phyloP scores from a whole-genome alignment of 805 yeast species.

The Schwanniomyces polymorphus region DNA sequence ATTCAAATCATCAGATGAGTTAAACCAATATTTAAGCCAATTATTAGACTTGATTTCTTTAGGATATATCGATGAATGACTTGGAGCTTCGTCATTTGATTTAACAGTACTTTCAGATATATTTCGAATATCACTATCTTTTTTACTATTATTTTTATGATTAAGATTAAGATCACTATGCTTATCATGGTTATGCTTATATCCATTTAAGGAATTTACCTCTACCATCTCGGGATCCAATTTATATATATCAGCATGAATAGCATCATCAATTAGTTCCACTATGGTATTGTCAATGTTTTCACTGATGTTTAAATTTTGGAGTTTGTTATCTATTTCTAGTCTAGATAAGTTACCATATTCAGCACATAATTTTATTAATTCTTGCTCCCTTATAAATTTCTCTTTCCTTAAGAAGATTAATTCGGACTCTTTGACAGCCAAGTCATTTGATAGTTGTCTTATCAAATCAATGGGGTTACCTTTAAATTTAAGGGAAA shows the following conservation, averaged over 20 bases:
- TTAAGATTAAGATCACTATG: background rate
- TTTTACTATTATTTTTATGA: background rate
- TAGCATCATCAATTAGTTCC: slow-evolving; percentile 30
- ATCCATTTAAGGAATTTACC: background rate
- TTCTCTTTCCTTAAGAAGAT: slow-evolving; percentile 32
- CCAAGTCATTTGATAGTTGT: slow-evolving; percentile 49
- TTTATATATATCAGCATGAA: slow-evolving; percentile 16
- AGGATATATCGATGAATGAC: background rate
- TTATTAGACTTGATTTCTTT: slow-evolving; percentile 1
- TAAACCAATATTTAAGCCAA: slow-evolving; percentile 19
- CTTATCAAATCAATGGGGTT: slow-evolving; percentile 35
- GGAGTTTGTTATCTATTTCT: slow-evolving; percentile 33
- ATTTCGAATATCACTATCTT: background rate
- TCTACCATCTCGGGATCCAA: background rate
- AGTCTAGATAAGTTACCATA: slow-evolving; percentile 34
- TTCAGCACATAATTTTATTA: slow-evolving; percentile 31
- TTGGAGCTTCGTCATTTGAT: too few species aligned
- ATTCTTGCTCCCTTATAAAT: slow-evolving; percentile 32
- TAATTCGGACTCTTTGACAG: slow-evolving; percentile 48
- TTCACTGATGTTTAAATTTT: slow-evolving; percentile 9
- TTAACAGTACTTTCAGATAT: too few species aligned
- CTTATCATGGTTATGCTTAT: background rate
- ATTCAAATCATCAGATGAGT: background rate
- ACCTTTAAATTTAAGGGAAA: slow-evolving; percentile 22
- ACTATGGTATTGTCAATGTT: slow-evolving; percentile 19